These are phyloP conservation scores for Crotalaria pallida DNA, from an alignment of 306 rosid species.

Conservation along the genomic window DNA sequence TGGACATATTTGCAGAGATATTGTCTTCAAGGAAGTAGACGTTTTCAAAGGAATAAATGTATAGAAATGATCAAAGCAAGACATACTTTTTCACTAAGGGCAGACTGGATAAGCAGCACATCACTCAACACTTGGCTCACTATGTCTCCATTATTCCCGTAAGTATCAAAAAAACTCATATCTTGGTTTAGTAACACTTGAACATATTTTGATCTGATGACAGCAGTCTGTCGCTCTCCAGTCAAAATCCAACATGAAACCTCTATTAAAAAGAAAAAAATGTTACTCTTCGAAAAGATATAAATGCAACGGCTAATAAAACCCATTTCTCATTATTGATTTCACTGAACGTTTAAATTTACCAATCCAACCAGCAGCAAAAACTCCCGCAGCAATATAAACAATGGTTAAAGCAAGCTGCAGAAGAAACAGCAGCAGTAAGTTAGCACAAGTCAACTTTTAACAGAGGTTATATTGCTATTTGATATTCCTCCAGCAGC, in stretches of 20 bases:
- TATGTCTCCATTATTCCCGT: slow-evolving; percentile 95
- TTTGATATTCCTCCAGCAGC: no score
- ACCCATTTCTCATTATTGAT: slow-evolving; percentile 12
- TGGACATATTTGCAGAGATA: slow-evolving; percentile 17
- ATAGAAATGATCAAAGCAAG: not conserved
- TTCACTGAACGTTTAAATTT: slow-evolving; percentile 27
- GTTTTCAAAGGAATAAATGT: not conserved
- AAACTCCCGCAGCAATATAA: slow-evolving; percentile 89
- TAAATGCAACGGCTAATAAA: not conserved
- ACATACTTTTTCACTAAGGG: slow-evolving; percentile 93
- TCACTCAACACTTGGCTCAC: slow-evolving; percentile 99
- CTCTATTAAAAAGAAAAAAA: slow-evolving; percentile 49
- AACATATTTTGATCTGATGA: slow-evolving; percentile 88
- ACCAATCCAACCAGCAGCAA: slow-evolving; percentile 97
- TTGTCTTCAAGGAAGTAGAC: not conserved
- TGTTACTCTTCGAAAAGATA: slow-evolving; percentile 26
- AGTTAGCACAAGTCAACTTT: slow-evolving; percentile 20
- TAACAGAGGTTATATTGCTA: slow-evolving; percentile 5
- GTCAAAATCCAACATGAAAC: slow-evolving; percentile 99
- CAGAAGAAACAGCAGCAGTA: slow-evolving; percentile 30
- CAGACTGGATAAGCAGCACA: slow-evolving; percentile 95
- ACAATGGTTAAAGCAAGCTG: slow-evolving; percentile 86
- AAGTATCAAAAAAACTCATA: slow-evolving; percentile 97
- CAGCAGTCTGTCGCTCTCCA: slow-evolving; percentile 97
- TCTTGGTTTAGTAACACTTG: slow-evolving; percentile 92